Evolutionary conservation across 106 monocot species (phyloP).

Genomic region (Amphibolis antarctica): DNA sequence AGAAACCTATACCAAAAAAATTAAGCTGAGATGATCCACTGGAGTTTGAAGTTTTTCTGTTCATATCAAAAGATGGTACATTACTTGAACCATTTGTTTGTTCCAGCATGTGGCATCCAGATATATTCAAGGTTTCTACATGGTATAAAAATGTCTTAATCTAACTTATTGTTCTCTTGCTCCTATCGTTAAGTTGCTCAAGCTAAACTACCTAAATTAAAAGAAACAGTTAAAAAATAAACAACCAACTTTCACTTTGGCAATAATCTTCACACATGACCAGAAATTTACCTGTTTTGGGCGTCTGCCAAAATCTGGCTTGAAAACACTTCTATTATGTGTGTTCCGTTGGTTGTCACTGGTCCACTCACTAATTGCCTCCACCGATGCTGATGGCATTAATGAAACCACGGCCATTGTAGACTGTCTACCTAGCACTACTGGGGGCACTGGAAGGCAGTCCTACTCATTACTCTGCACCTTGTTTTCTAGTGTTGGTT

Average conservation of each 20-base stretch:
- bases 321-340: constrained; percentile 75
- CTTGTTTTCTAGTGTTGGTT: constrained; percentile 39
- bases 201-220: no score
- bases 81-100: constrained; percentile 12
- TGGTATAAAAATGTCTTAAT: background rate
- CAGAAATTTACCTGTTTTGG: constrained; percentile 43
- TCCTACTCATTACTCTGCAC: constrained; percentile 27
- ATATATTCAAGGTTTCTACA: background rate
- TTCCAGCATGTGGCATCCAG: background rate
- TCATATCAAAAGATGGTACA: constrained; percentile 28
- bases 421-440: constrained; percentile 56
- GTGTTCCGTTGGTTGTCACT: constrained; percentile 29
- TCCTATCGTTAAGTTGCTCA: no score
- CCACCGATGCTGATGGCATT: constrained; percentile 70
- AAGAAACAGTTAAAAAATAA: no score
- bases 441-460: constrained; percentile 14
- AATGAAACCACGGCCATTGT: constrained; percentile 62
- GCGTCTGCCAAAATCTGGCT: constrained; percentile 81
- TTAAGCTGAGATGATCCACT: constrained; percentile 56
- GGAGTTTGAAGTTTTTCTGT: constrained; percentile 35
- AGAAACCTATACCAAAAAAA: constrained; percentile 50
- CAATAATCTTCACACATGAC: no score
- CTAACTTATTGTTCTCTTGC: no score
- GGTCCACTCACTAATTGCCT: constrained; percentile 56
- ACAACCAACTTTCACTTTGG: no score